Evolutionary conservation across 2,329 filamentous ascomycete genomes (phyloP), one percentile per base, ranked within the genome.

Genomic region (Teratosphaeria epicoccoides): DNA sequence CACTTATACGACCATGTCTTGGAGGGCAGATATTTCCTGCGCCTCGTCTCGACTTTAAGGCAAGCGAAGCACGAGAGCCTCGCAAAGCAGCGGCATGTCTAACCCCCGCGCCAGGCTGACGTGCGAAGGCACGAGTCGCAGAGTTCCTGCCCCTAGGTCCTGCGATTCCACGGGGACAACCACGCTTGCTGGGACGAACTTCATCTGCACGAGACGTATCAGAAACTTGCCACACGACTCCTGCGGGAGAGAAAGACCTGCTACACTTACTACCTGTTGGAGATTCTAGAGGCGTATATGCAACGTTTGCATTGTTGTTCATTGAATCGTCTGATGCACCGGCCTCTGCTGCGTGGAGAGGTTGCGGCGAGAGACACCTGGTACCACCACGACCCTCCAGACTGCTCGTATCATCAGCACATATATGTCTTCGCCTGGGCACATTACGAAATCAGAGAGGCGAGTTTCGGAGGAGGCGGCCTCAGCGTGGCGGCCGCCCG

Each of bases 231-330:
- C n/a, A 20, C 20, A 17, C 33, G n/a, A 2, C n/a, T 7, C 7
- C 4, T 17, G 33, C 2, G 9, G n/a, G 14, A 7, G n/a, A 22
- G 33, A 17, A 40, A 40, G 33, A 28, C n/a, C n/a, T 9, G 6
- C 10, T 5, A 40, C n/a, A 40, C 33, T 40, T 40, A 40, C 33
- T 17, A 17, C 14, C 17, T 2, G 43, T 17, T 6, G 49, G 49
- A 24, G 49, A 25, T 12, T 50, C 33, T 23, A 24, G 22, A 22
- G 49, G 49, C 20, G 43, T 50, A 10, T 40, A 17, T n/a, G 14
- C 24, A n/a, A 46, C 37, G 10, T 10, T n/a, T 20, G n/a, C 49
- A 46, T 50, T 25, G n/a, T 50, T 46, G 49, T 50, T 40, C 49
- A 50, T 46, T 7, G 49, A 50, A 23, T 50, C 49, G 26, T 28